phyloP scores from a whole-genome alignment of 2,329 filamentous ascomycete species.

The Botrytis hyacinthi region DNA sequence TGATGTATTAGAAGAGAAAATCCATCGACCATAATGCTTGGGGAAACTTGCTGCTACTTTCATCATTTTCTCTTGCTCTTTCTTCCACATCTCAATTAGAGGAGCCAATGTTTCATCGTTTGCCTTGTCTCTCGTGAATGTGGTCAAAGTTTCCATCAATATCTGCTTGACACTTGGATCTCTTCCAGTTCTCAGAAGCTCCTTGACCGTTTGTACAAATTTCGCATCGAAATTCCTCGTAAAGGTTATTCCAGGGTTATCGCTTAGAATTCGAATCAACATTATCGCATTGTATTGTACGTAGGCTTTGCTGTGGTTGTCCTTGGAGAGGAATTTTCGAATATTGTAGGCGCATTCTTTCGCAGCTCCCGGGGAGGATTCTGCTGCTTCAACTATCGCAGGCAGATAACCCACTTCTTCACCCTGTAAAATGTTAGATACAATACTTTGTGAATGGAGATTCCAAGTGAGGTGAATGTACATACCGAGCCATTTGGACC shows the following conservation, averaged over 20 bases:
- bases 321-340: conserved; percentile 75
- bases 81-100: conserved; percentile 84
- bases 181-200: conserved; percentile 66
- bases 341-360: conserved; percentile 77
- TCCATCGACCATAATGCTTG: neutral
- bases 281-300: conserved; percentile 96
- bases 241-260: conserved; percentile 88
- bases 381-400: conserved; percentile 89
- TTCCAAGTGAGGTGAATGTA: conserved; percentile 22
- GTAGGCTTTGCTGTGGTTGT: conserved; percentile 62
- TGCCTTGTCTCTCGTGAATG: conserved; percentile 63
- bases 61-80: conserved; percentile 68
- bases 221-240: conserved; percentile 87
- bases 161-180: conserved; percentile 82
- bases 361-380: conserved; percentile 84
- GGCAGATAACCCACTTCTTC: conserved; percentile 92
- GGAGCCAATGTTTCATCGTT: conserved; percentile 70
- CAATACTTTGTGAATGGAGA: neutral
- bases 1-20: conserved; percentile 8
- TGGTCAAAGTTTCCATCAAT: conserved; percentile 80
- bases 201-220: conserved; percentile 74
- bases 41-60: conserved; percentile 45
- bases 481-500: conserved; percentile 55
- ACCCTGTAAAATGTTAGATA: conserved; percentile 49
- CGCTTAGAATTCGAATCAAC: conserved; percentile 85